Evolutionary conservation across 2,329 filamentous ascomycete species (phyloP), one percentile per base, ranked within the genome.

Genomic region (Didymella segeticola): DNA sequence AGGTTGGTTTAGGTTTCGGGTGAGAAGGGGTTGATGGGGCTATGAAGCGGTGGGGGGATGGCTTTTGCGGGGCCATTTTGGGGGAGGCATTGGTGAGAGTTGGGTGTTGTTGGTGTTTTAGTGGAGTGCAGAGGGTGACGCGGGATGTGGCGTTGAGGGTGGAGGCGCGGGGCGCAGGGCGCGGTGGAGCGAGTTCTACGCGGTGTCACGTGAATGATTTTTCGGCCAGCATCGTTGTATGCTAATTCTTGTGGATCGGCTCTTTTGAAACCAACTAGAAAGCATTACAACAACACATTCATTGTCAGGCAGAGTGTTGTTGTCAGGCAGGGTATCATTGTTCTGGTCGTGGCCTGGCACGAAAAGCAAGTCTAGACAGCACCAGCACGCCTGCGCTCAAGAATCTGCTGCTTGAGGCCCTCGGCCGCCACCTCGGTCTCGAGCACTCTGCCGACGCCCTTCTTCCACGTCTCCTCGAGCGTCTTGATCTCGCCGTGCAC

Each of bases 341-440:
- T 37, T 11, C 29, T 30, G 30, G 39, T 27, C 14, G 29, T 11
- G 14, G 29, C n/a, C 15, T 26, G 4, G 22, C 14, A 20, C 22
- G 1, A 8, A 22, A 38, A 17, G 12, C 15, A 25, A 20, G 11
- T 6, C 17, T 30, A 74, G 10, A 67, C 68, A 7, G 70, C 70
- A 29, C 69, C 72, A 12, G 70, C 70, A 25, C 72, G 63, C 56
- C 70, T 62, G 53, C 60, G 62, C 45, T 74, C 71, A 39, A 76
- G 49, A 33, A 74, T 74, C 53, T 74, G 69, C 63, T 69, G 67
- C 65, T 68, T 73, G 65, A 97, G 67, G 42, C 81, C 82, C 76
- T 96, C 90, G 9, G 88, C 88, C 0, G 92, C 95, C 47, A 93
- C 82, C 79, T 97, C 91, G 0, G 90, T 90, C 83, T 97, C 92